phyloP scores from a whole-genome alignment of 2,329 filamentous ascomycete species.

The Colletotrichum sojae region DNA sequence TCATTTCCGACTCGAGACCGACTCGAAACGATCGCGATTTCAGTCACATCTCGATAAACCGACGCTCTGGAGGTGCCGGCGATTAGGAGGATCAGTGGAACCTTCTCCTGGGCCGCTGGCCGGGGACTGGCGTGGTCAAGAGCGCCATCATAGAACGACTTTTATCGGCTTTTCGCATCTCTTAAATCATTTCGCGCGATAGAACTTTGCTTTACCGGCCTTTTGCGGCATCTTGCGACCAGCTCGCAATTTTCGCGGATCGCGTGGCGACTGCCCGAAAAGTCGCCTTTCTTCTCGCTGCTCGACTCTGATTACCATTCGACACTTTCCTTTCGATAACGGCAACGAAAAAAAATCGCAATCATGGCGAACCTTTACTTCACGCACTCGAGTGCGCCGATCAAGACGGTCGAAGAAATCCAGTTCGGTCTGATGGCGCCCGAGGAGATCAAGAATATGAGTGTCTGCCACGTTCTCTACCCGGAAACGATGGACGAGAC shows the following conservation, averaged over 20 bases:
- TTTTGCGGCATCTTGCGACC: constrained; percentile 40
- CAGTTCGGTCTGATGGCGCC: constrained; percentile 98
- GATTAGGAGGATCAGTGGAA: constrained; percentile 61
- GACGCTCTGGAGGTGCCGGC: constrained; percentile 55
- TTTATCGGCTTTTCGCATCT: constrained; percentile 52
- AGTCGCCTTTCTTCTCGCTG: constrained; percentile 16
- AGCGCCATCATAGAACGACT: constrained; percentile 57
- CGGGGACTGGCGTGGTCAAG: constrained; percentile 59
- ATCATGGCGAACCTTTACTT: constrained; percentile 95
- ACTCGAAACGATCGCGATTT: constrained; percentile 54
- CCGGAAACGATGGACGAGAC: constrained; percentile 99
- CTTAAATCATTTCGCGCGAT: constrained; percentile 45
- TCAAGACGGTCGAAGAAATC: constrained; percentile 98
- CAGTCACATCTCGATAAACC: constrained; percentile 46
- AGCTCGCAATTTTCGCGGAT: constrained; percentile 44
- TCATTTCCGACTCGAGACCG: constrained; percentile 51
- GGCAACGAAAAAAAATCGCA: constrained; percentile 48
- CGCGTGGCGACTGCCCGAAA: constrained; percentile 37
- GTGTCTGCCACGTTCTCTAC: constrained; percentile 94
- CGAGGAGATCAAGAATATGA: constrained; percentile 99
- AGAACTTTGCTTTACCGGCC: constrained; percentile 42
- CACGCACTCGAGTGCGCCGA: constrained; percentile 90
- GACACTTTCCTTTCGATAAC: constrained; percentile 40
- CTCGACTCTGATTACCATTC: constrained; percentile 11
- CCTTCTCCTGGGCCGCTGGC: constrained; percentile 63